Percentiles rank a stretch among this genome's conserved stretches.
phyloP scores from a whole-genome alignment of 495 filamentous ascomycete genomes.

The Aspergillus kassunensis region DNA sequence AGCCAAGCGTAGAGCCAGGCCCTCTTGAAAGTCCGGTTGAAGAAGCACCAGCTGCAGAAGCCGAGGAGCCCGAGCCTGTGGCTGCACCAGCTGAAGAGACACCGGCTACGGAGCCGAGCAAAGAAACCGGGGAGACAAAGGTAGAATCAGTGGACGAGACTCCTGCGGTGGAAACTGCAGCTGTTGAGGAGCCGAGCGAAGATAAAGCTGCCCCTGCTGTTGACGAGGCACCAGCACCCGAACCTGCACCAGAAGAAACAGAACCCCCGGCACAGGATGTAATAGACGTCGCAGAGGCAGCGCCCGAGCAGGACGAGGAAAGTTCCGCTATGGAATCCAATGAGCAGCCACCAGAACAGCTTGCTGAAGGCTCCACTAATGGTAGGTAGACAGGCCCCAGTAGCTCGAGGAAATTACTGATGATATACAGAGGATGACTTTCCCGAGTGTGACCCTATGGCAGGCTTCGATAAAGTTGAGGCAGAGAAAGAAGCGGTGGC shows the following conservation, averaged over 20 bases:
- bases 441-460: slow-evolving; percentile 18
- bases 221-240: background rate
- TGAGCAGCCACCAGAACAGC: background rate
- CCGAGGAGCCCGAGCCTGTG: slow-evolving; percentile 7
- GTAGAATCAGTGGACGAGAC: background rate
- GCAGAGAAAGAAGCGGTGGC: slow-evolving; percentile 21
- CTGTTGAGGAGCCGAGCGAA: background rate
- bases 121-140: background rate
- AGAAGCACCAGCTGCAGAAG: background rate
- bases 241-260: background rate
- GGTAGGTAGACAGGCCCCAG: slow-evolving; percentile 7
- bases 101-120: background rate
- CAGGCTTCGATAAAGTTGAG: slow-evolving; percentile 21
- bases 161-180: slow-evolving; percentile 10
- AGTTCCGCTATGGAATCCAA: background rate
- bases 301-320: background rate
- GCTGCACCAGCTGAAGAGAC: slow-evolving; percentile 3
- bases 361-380: slow-evolving; percentile 4
- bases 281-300: background rate
- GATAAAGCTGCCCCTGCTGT: background rate
- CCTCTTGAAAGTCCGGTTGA: background rate
- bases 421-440: slow-evolving; percentile 17
- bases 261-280: background rate
- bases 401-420: background rate
- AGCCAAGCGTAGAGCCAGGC: background rate